Evolutionary conservation across 805 yeast genomes (phyloP), one percentile per base, ranked within the genome.

Genomic region (Sugiyamaella mastotermitis): DNA sequence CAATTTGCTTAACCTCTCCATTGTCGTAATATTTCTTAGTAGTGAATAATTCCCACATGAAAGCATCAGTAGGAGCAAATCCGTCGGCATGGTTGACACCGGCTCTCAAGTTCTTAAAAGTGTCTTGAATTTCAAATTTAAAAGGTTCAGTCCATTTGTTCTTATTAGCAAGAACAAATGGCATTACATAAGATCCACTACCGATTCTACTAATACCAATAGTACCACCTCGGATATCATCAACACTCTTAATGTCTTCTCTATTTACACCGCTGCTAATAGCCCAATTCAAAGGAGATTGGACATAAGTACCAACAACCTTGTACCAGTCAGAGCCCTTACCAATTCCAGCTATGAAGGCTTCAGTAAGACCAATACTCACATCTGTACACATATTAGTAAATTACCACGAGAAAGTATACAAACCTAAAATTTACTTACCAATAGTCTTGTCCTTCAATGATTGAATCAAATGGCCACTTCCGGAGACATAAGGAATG

Each of bases 31-130:
- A 87, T 56, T 75, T 76, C 56, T 87, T 87, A 23, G 88, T 77
- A 1, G 97, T 87, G 66, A 87, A 87, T 60, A 83, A 73, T 55
- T 87, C 97, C 97, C 97, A 87, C 95, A 88, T 83, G 60, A 87
- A 87, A 2, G 90, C 94, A 55, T 87, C 96, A 24, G 80, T 68
- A 15, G 68, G 56, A 21, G 58, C 60, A 16, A 70, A 66, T 10
- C 19, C 35, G 3, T 57, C 65, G 43, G 60, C 62, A 48, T 64
- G 61, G 60, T 85, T 85, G 26, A 87, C 97, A 2, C 87, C 78
- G 46, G 76, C 84, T 45, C 97, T 70, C 52, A 87, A 68, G 53
- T 82, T 83, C 53, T 73, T 71, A 63, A 87, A 87, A 44, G 72
- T 83, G 47, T 77, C 67, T 47, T 79, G 65, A 13, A 81, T 64